Evolutionary conservation across 1,139 yeast genomes (phyloP), one percentile per base, ranked within the genome.

Genomic region (Debaryomycetaceae sp.): DNA sequence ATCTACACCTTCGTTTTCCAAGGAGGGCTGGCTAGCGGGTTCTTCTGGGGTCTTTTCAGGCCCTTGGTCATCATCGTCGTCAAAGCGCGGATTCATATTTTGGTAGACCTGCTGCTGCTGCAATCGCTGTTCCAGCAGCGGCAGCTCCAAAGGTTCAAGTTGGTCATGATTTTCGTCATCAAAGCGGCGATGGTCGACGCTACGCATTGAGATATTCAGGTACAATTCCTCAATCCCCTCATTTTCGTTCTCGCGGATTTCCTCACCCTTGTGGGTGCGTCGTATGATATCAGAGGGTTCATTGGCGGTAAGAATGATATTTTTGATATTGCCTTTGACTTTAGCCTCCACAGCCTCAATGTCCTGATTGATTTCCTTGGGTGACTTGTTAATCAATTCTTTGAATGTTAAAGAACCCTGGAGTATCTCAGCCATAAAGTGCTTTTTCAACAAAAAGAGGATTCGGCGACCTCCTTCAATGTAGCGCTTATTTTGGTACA

Each of bases 201-300:
- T 54, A 28, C 57, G 49, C 30, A 64, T 55, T 18, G 62, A 55
- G 16, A 65, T 57, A 30, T 47, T 49, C 20, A 47, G 49, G 28
- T 56, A 61, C 25, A 49, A 47, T 11, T 51, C 55, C 10, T 41
- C 39, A 16, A 40, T 47, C 25, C 44, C 45, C 21, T 49, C 44
- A 28, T 51, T 46, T 22, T 53, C 53, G 30, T 65, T 40, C 30
- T 41, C 45, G 15, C 45, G 25, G 24, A 80, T 52, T 42, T 82
- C 90, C 37, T 85, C 95, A 19, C 95, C 95, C 47, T 80, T 82
- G 46, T 82, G 94, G 2, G 94, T 82, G 43, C 83, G 62, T 40
- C 86, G 65, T 32, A 82, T 74, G 12, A 41, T 40, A 20, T 41
- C 43, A n/a, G 37, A 32, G 3, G 44, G 42, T 23, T 40, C 44